These are phyloP conservation scores for Coemansia sp. DNA, from an alignment of 192 early-diverging fungal species.

Conservation along the genomic window DNA sequence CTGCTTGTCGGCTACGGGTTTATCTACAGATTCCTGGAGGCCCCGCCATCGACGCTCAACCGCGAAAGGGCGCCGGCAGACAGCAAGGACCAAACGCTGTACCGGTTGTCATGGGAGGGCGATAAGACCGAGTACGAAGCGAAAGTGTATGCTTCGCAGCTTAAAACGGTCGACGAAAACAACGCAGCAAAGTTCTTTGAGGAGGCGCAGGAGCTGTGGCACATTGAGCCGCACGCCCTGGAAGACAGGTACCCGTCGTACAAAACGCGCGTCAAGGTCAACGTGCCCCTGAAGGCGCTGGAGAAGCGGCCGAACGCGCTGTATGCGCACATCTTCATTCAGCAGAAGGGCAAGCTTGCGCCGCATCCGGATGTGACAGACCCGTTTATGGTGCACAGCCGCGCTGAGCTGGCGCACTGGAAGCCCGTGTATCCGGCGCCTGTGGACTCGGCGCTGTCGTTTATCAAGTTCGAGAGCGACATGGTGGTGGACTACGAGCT, in stretches of 20 bases:
- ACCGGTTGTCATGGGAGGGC: neutral
- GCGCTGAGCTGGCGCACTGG: slow-evolving; percentile 1
- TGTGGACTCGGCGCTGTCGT: neutral
- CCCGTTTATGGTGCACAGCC: neutral
- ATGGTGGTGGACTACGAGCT: slow-evolving; percentile 1
- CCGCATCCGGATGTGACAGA: slow-evolving; percentile 15
- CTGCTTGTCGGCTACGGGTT: neutral
- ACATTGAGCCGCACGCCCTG: neutral
- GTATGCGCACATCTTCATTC: slow-evolving; percentile 17
- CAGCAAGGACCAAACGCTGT: neutral
- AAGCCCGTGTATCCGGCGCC: neutral
- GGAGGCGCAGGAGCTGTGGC: slow-evolving; percentile 15
- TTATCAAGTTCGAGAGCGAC: slow-evolving; percentile 2
- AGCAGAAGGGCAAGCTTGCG: slow-evolving; percentile 2
- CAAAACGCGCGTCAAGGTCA: neutral
- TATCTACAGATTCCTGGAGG: neutral
- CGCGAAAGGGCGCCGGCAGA: neutral
- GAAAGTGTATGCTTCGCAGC: slow-evolving; percentile 14
- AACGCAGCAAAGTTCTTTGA: slow-evolving; percentile 8
- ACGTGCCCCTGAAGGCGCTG: neutral
- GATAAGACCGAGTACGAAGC: slow-evolving; percentile 4
- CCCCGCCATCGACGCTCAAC: neutral
- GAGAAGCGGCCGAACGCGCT: neutral
- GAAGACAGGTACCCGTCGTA: slow-evolving; percentile 9
- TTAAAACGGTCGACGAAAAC: neutral